Conservation (phyloP, 345 rosid species). For the Lagerstroemia speciosa region DNA sequence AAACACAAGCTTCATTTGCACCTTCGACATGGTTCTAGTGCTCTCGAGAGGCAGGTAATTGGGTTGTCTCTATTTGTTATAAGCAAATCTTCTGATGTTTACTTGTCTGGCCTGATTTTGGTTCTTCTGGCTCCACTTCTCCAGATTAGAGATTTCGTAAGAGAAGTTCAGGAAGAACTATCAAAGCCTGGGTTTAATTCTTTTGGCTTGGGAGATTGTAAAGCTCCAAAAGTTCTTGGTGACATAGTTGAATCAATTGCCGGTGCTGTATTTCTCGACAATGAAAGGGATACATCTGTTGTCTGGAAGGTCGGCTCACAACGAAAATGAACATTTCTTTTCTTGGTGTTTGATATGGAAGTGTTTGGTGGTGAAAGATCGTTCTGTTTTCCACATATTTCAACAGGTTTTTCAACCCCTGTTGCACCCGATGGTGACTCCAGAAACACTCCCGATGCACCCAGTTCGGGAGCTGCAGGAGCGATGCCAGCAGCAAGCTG, state of each 20-base stretch:
- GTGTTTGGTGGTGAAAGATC: constrained; percentile 6
- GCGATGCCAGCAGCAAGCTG: constrained; percentile 97
- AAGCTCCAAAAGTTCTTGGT: constrained; percentile 98
- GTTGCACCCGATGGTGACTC: constrained; percentile 96
- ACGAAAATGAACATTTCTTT: background rate
- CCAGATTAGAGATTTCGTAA: constrained; percentile 91
- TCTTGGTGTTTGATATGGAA: background rate
- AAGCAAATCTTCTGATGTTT: background rate
- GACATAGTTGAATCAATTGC: constrained; percentile 95
- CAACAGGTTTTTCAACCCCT: constrained; percentile 84
- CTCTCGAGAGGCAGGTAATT: constrained; percentile 89
- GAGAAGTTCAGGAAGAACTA: constrained; percentile 71
- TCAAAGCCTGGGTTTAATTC: constrained; percentile 88
- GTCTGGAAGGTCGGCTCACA: constrained; percentile 76
- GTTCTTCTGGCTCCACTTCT: constrained; percentile 7
- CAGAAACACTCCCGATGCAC: constrained; percentile 98
- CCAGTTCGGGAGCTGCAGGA: constrained; percentile 99
- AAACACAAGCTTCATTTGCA: constrained; percentile 85
- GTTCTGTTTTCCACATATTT: background rate
- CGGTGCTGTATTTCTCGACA: constrained; percentile 94
- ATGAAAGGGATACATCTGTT: constrained; percentile 56
- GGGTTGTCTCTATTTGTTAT: background rate
- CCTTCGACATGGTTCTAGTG: constrained; percentile 93
- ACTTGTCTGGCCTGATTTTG: background rate
- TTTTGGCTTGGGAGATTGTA: constrained; percentile 96